Percentiles rank a stretch among this genome's conserved stretches.
phyloP scores from a whole-genome alignment of 805 yeast species.

The Saccharomycopsis capsularis region DNA sequence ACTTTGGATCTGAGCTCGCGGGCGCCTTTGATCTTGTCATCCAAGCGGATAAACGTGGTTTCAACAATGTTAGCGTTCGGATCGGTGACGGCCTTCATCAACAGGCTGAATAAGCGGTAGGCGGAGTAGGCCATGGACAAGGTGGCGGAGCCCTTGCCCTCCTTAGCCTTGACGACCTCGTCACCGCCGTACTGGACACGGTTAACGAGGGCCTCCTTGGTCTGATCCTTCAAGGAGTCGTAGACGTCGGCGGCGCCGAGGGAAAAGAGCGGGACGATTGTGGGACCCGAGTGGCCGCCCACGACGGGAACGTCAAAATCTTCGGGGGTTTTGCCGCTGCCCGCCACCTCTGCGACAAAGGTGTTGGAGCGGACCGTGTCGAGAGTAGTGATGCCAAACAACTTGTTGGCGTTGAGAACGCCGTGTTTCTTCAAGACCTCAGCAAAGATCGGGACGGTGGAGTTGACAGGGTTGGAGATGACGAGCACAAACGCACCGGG shows the following conservation, averaged over 20 bases:
- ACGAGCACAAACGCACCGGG: slow-evolving; percentile 74
- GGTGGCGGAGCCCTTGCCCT: slow-evolving; percentile 93
- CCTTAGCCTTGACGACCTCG: slow-evolving; percentile 92
- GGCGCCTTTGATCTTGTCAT: slow-evolving; percentile 44
- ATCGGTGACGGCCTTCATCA: slow-evolving; percentile 17
- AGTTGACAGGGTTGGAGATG: slow-evolving; percentile 91
- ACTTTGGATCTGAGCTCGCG: slow-evolving; percentile 37
- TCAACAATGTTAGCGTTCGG: slow-evolving; percentile 36
- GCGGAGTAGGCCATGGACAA: slow-evolving; percentile 96
- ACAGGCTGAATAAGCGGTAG: slow-evolving; percentile 60
- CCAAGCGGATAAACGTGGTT: slow-evolving; percentile 40
- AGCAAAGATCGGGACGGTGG: slow-evolving; percentile 84
- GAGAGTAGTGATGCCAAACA: slow-evolving; percentile 85
- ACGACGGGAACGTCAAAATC: slow-evolving; percentile 58
- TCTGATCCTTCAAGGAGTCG: slow-evolving; percentile 30
- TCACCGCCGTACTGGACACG: slow-evolving; percentile 97
- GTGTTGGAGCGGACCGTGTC: slow-evolving; percentile 86
- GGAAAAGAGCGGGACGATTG: slow-evolving; percentile 81
- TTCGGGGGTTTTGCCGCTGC: slow-evolving; percentile 39
- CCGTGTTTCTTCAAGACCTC: slow-evolving; percentile 65
- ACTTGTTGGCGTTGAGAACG: slow-evolving; percentile 60
- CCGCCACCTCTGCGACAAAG: slow-evolving; percentile 54
- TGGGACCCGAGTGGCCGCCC: slow-evolving; percentile 95
- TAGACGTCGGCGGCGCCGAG: slow-evolving; percentile 28
- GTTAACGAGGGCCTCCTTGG: slow-evolving; percentile 57